These are phyloP conservation scores for Prunella vulgaris DNA, from an alignment of 257 asterid genomes.

Conservation along the genomic window DNA sequence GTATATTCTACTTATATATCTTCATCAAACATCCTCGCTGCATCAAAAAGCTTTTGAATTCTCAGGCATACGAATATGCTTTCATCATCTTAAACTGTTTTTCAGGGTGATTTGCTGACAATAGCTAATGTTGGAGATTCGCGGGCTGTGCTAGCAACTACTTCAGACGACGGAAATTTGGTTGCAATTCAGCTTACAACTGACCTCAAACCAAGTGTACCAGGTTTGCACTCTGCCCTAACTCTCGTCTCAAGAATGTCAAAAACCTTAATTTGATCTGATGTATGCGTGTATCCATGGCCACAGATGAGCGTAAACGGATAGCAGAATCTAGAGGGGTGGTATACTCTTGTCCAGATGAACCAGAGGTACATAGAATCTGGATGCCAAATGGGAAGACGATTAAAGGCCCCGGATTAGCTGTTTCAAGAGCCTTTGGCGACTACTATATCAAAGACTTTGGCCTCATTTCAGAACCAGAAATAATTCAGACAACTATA, in stretches of 20 bases:
- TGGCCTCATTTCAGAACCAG: constrained; percentile 80
- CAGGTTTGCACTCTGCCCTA: constrained; percentile 38
- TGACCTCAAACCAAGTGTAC: constrained; percentile 75
- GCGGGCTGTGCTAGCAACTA: constrained; percentile 66
- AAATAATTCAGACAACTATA: constrained; percentile 53
- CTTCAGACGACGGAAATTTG: constrained; percentile 42
- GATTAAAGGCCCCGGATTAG: constrained; percentile 70
- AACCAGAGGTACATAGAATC: constrained; percentile 64
- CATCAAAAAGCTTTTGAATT: not conserved
- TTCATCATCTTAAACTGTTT: not conserved
- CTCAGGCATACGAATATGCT: not conserved
- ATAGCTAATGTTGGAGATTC: constrained; percentile 79
- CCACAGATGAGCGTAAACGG: constrained; percentile 59
- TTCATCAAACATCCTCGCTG: too few species aligned
- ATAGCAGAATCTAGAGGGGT: constrained; percentile 57
- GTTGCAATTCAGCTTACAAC: constrained; percentile 67
- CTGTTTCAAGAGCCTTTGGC: constrained; percentile 78
- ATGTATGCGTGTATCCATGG: not conserved
- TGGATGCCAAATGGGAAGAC: constrained; percentile 62
- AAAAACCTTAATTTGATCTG: not conserved
- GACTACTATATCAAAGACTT: constrained; percentile 67
- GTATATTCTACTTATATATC: too few species aligned
- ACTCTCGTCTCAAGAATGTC: not conserved
- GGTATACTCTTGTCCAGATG: constrained; percentile 48
- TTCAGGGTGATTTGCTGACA: constrained; percentile 55